Conservation (phyloP, 345 rosid species). For the Aurinia saxatilis region DNA sequence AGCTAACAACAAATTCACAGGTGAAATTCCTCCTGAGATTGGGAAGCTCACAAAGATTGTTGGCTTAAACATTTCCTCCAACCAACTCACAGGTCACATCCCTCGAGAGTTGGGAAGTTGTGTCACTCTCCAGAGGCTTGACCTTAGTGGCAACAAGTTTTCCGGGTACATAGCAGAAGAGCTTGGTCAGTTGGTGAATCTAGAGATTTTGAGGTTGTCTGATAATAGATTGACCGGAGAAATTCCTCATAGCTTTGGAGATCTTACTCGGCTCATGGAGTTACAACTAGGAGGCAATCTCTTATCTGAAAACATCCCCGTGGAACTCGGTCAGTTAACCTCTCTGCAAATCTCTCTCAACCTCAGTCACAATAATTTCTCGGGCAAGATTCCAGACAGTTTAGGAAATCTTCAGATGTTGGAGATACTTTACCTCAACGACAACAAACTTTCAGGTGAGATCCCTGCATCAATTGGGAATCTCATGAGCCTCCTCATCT, state of each 20-base stretch:
- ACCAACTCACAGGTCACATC: slow-evolving; percentile 55
- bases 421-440: slow-evolving; percentile 63
- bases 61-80: slow-evolving; percentile 66
- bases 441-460: slow-evolving; percentile 66
- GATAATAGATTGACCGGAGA: slow-evolving; percentile 54
- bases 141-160: slow-evolving; percentile 69
- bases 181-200: slow-evolving; percentile 61
- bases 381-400: slow-evolving; percentile 56
- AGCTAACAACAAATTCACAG: slow-evolving; percentile 54
- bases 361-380: slow-evolving; percentile 63
- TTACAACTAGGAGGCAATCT: slow-evolving; percentile 79
- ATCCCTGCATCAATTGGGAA: slow-evolving; percentile 59
- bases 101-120: slow-evolving; percentile 60
- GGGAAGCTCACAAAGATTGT: slow-evolving; percentile 59
- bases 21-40: slow-evolving; percentile 54
- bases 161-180: slow-evolving; percentile 45
- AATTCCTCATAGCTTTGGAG: slow-evolving; percentile 57
- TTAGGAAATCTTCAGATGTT: slow-evolving; percentile 67
- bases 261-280: slow-evolving; percentile 59
- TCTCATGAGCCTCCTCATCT: slow-evolving; percentile 65
- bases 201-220: slow-evolving; percentile 71
- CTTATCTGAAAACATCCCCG: slow-evolving; percentile 56
- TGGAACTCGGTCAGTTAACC: slow-evolving; percentile 51
- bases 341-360: slow-evolving; percentile 80
- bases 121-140: slow-evolving; percentile 69